Evolutionary conservation across 2,329 filamentous ascomycete genomes (phyloP), one percentile per base, ranked within the genome.

Genomic region (Epichloe gansuensis): DNA sequence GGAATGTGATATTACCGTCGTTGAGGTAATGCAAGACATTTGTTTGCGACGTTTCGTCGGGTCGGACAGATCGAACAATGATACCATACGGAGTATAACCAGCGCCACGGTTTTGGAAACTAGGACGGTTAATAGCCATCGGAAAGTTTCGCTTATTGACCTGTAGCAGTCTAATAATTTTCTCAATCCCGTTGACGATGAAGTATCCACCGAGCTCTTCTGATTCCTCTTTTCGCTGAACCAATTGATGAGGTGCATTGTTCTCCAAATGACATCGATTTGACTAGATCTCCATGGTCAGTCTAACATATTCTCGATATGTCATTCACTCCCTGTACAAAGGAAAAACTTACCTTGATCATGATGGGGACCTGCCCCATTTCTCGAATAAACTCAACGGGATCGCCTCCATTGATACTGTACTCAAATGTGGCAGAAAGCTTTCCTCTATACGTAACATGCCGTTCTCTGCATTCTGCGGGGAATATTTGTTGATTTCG

Each of bases 171-270:
- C 93, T 88, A 61, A 97, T 90, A 54, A 97, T 81, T 73, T 96
- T 97, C 69, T 98, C 93, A 63, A 91, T 95, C 58, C 93, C 93
- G 67, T 98, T 98, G 63, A 98, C 87, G 62, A 98, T 83, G 65
- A 97, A 98, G 69, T 97, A 98, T 45, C 93, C 93, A 39, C 93
- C 93, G 35, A 97, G 72, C 69, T 98, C 93, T 69, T 98, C 93
- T 0, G 91, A 87, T 69, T 98, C 93, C 71, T 98, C 93, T 67
- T 96, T 95, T 55, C 82, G 82, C 57, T 86, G 77, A 34, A 97
- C 89, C 15, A 98, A 77, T 62, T 86, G 77, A 11, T 85, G 84
- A 0, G 93, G 93, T 5, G 88, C 85, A 62, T 91, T 84, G 56
- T 86, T 85, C 67, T 95, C 85, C 28, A 98, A 79, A 65, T 98